Evolutionary conservation across 306 rosid genomes (phyloP).

Genomic region (Alnus rubra): DNA sequence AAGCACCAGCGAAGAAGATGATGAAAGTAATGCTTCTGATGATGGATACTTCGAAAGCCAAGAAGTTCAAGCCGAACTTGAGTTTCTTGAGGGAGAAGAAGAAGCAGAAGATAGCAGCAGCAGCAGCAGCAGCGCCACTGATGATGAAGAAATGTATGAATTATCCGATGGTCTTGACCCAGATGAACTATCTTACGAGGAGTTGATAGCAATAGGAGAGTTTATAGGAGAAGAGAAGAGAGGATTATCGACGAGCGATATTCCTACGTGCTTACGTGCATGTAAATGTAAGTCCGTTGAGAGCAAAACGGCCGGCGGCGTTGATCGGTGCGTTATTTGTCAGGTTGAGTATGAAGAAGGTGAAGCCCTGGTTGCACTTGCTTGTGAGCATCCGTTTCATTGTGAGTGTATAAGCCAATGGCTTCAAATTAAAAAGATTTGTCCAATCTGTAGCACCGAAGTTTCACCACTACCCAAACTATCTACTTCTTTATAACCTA

Average conservation of each 20-base stretch:
- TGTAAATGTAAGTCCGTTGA: conserved; percentile 26
- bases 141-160: conserved; percentile 51
- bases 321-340: conserved; percentile 80
- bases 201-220: conserved; percentile 71
- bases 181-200: conserved; percentile 81
- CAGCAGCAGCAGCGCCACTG: background rate
- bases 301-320: conserved; percentile 32
- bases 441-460: conserved; percentile 83
- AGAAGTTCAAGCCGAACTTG: conserved; percentile 38
- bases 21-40: background rate
- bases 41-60: conserved; percentile 38
- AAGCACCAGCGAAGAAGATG: conserved; percentile 46
- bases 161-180: conserved; percentile 44
- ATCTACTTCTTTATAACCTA: background rate
- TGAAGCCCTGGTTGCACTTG: conserved; percentile 54
- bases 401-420: conserved; percentile 70
- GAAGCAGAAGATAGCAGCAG: conserved; percentile 22
- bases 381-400: conserved; percentile 88
- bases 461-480: conserved; percentile 39
- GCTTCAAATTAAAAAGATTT: conserved; percentile 80
- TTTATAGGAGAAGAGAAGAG: conserved; percentile 73
- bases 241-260: conserved; percentile 60
- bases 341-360: conserved; percentile 82
- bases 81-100: conserved; percentile 39
- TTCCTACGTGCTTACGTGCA: conserved; percentile 54